phyloP scores from a whole-genome alignment of 2,329 filamentous ascomycete species.

The Juglanconis sp. region DNA sequence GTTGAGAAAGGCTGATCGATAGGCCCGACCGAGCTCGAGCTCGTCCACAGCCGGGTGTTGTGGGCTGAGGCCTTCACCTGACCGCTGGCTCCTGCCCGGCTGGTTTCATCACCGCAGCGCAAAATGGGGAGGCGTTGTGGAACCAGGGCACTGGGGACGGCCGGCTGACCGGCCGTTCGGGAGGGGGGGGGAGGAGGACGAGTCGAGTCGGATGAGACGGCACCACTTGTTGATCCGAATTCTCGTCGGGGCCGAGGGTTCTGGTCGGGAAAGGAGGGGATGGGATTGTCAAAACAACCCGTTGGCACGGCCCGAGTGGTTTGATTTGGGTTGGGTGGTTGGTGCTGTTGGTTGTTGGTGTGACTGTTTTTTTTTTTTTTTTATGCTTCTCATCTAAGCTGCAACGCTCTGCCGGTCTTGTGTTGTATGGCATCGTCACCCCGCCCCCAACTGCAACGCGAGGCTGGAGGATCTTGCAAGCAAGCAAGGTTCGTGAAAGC shows the following conservation, averaged over 20 bases:
- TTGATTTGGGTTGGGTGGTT: neutral
- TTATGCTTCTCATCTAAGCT: too few relatives aligned
- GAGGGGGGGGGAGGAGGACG: neutral
- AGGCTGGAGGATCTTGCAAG: too few relatives aligned
- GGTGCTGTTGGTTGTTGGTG: too few relatives aligned
- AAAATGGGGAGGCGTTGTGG: neutral
- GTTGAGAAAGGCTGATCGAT: neutral
- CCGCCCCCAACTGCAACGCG: too few relatives aligned
- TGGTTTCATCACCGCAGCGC: neutral
- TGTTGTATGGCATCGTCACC: too few relatives aligned
- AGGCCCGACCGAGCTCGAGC: neutral
- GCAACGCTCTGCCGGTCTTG: too few relatives aligned
- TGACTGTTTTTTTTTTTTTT: too few relatives aligned
- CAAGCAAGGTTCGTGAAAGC: too few relatives aligned
- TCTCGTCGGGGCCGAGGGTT: too few relatives aligned
- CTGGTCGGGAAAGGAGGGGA: neutral
- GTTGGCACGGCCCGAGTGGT: neutral
- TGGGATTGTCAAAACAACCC: neutral
- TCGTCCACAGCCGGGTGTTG: neutral
- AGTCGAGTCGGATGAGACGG: neutral
- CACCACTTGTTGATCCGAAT: too few relatives aligned
- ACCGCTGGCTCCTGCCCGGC: neutral
- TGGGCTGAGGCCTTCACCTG: neutral
- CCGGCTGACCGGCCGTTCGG: neutral
- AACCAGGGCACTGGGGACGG: neutral